Conservation (phyloP, 257 asterid species). For the Nicotiana otophora region DNA sequence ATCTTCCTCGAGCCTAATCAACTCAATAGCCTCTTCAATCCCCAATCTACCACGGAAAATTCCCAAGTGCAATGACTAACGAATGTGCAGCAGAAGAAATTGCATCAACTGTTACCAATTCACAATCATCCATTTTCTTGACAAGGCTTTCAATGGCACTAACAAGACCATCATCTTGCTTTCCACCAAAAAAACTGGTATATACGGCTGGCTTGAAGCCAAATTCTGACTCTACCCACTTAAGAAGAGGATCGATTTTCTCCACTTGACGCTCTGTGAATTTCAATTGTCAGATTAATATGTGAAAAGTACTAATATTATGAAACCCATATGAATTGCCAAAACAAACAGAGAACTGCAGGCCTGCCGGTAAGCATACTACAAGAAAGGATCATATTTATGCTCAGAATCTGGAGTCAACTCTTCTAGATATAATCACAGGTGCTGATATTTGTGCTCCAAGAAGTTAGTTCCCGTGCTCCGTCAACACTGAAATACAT, state of each 20-base stretch:
- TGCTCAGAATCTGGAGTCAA: neutral
- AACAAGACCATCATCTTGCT: conserved; percentile 65
- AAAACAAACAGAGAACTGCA: neutral
- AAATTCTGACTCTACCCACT: conserved; percentile 84
- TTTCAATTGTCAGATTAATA: neutral
- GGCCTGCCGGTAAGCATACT: neutral
- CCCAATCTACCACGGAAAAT: conserved; percentile 50
- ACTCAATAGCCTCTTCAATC: conserved; percentile 77
- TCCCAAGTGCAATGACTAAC: conserved; percentile 67
- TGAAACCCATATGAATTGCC: neutral
- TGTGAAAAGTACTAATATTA: neutral
- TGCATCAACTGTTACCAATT: conserved; percentile 79
- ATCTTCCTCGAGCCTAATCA: conserved; percentile 93
- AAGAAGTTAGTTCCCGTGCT: neutral
- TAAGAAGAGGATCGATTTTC: conserved; percentile 67
- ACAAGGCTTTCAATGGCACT: conserved; percentile 57
- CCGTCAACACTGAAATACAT: neutral
- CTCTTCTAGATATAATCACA: neutral
- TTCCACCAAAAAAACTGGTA: conserved; percentile 82
- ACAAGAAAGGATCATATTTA: neutral
- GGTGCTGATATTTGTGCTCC: neutral
- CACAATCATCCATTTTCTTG: conserved; percentile 59
- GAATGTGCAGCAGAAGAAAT: conserved; percentile 91
- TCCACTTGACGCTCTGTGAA: conserved; percentile 74
- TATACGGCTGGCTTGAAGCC: conserved; percentile 64